phyloP scores from a whole-genome alignment of 345 rosid species.

The Eucalyptus paniculata region DNA sequence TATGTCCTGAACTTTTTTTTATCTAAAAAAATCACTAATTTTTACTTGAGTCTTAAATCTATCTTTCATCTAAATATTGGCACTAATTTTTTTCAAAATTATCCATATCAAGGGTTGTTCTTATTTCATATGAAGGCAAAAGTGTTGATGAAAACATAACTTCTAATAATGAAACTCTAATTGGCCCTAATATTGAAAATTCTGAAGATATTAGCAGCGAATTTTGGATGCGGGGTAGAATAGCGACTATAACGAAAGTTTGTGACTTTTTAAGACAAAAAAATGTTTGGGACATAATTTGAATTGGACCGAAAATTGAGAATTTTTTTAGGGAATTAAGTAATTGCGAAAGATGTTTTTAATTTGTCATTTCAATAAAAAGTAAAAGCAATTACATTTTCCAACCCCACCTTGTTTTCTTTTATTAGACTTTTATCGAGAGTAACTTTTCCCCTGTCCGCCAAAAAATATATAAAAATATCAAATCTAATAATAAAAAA shows the following conservation, averaged over 20 bases:
- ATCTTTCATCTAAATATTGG: neutral
- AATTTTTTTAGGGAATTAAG: neutral
- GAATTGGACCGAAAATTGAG: neutral
- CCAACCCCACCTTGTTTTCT: neutral
- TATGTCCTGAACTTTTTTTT: neutral
- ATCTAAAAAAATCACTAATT: no score
- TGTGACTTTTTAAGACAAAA: neutral
- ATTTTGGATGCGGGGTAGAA: neutral
- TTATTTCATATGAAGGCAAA: neutral
- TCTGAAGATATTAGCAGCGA: neutral
- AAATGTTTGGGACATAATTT: neutral
- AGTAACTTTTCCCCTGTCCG: neutral
- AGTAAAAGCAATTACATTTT: neutral
- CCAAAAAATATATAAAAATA: neutral
- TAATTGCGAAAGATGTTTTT: neutral
- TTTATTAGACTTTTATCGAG: neutral
- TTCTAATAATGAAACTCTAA: neutral
- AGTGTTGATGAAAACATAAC: neutral
- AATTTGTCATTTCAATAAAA: neutral
- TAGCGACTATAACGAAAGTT: fast-evolving
- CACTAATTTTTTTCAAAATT: neutral
- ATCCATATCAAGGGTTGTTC: neutral
- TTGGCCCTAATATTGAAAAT: neutral
- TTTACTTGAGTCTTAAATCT: no score
- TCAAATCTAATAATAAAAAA: neutral